Conservation (phyloP, 2,329 filamentous ascomycete species). For the Seiridium unicorne region DNA sequence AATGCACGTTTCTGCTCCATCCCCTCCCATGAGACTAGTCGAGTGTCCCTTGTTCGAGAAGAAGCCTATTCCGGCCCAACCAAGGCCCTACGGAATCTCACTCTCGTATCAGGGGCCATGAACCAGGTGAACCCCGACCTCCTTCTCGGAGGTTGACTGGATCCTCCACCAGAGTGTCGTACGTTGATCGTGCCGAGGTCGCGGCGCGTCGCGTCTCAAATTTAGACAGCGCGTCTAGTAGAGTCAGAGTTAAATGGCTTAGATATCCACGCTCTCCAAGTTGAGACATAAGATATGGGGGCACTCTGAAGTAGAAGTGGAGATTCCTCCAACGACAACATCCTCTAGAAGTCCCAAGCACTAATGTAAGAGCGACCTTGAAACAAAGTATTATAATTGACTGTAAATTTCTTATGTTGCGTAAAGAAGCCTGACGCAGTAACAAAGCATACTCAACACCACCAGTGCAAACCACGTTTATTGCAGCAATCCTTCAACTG, state of each 20-base stretch:
- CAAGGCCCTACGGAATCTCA: constrained; percentile 9
- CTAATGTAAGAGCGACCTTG: too few species aligned
- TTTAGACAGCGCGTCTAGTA: too few species aligned
- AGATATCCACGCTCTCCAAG: too few species aligned
- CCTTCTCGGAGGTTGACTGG: background rate
- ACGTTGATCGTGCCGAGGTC: too few species aligned
- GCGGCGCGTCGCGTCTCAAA: too few species aligned
- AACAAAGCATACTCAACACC: background rate
- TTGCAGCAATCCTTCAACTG: background rate
- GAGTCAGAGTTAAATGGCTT: too few species aligned
- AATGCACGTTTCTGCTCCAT: background rate
- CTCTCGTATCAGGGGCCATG: background rate
- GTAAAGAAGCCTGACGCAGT: background rate
- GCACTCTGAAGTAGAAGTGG: too few species aligned
- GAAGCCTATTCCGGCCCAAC: constrained; percentile 14
- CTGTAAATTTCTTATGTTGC: background rate
- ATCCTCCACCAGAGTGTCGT: too few species aligned
- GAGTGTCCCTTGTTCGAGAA: background rate
- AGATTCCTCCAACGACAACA: too few species aligned
- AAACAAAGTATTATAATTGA: background rate
- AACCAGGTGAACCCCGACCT: background rate
- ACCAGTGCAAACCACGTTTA: background rate
- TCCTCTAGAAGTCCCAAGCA: too few species aligned
- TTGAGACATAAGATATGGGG: too few species aligned
- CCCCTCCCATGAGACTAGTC: background rate